Percentiles rank a stretch among this genome's conserved stretches.
Conservation (phyloP, 2,329 filamentous ascomycete genomes). For the Penicillium palitans region DNA sequence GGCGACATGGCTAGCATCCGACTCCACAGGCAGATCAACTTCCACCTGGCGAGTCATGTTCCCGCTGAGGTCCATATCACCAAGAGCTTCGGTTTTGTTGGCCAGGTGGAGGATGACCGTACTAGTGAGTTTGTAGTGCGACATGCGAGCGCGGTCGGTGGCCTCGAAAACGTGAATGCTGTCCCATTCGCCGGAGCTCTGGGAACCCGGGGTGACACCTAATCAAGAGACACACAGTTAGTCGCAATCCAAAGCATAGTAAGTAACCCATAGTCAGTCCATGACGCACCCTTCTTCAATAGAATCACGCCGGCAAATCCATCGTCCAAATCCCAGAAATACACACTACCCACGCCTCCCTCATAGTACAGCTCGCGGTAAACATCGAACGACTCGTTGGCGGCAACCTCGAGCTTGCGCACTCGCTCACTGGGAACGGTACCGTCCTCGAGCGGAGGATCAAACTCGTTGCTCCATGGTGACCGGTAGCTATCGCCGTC, state of each 20-base stretch:
- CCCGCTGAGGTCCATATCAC: constrained; percentile 86
- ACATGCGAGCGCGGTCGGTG: constrained; percentile 83
- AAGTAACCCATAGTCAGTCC: background rate
- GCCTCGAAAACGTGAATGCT: constrained; percentile 99
- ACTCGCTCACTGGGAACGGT: constrained; percentile 88
- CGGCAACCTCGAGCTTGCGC: constrained; percentile 87
- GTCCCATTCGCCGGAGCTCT: constrained; percentile 86
- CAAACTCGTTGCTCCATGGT: constrained; percentile 99
- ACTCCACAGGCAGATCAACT: constrained; percentile 83
- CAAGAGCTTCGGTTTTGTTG: constrained; percentile 65
- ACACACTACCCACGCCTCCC: constrained; percentile 91
- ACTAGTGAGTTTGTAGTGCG: constrained; percentile 96
- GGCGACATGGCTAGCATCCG: constrained; percentile 88
- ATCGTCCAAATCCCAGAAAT: constrained; percentile 98
- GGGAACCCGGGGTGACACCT: constrained; percentile 66
- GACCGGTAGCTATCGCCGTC: constrained; percentile 97
- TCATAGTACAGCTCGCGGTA: constrained; percentile 93
- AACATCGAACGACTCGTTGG: constrained; percentile 95
- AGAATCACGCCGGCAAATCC: constrained; percentile 95
- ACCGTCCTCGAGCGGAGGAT: constrained; percentile 84
- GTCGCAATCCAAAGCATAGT: constrained; percentile 1
- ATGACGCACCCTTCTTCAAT: constrained; percentile 80
- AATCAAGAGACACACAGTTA: constrained; percentile 7
- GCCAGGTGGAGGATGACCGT: constrained; percentile 92
- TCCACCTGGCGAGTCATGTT: constrained; percentile 99